phyloP scores from a whole-genome alignment of 2,329 filamentous ascomycete species.

The Pezicula radicicola region DNA sequence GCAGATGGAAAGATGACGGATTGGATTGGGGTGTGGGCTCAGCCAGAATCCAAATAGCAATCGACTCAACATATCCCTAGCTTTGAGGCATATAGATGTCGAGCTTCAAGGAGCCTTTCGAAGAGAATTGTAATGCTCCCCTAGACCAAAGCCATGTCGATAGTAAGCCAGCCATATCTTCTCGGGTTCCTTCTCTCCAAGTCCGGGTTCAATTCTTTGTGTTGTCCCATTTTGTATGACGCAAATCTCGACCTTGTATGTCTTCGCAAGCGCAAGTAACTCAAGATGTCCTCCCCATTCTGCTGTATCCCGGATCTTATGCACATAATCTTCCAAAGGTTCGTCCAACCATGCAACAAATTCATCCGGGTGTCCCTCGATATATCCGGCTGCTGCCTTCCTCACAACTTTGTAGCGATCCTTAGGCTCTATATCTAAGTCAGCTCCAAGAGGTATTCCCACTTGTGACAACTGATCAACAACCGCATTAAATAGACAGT shows the following conservation, averaged over 20 bases:
- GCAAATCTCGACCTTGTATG: constrained; percentile 76
- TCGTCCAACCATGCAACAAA: constrained; percentile 88
- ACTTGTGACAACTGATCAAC: constrained; percentile 72
- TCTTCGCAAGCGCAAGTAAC: constrained; percentile 76
- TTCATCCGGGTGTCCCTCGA: constrained; percentile 69
- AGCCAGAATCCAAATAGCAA: constrained; percentile 8
- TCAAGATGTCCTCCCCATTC: constrained; percentile 97
- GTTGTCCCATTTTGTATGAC: constrained; percentile 82
- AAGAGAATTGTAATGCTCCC: constrained; percentile 96
- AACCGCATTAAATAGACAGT: constrained; percentile 90
- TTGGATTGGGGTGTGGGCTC: constrained; percentile 52
- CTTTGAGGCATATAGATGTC: background rate
- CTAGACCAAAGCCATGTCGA: constrained; percentile 86
- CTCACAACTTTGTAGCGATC: constrained; percentile 65
- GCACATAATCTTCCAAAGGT: constrained; percentile 67
- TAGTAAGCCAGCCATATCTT: constrained; percentile 92
- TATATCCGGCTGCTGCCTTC: constrained; percentile 72
- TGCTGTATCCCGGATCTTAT: constrained; percentile 78
- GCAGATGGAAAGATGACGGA: constrained; percentile 46
- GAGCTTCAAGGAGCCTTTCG: constrained; percentile 34
- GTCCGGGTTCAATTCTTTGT: constrained; percentile 65
- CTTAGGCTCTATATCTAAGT: constrained; percentile 23
- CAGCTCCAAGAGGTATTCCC: constrained; percentile 39
- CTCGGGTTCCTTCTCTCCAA: constrained; percentile 40
- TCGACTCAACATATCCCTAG: background rate